Evolutionary conservation across 352 stramenopile species (phyloP), one percentile per base, ranked within the genome.

Genomic region (Globisporangium canariense): DNA sequence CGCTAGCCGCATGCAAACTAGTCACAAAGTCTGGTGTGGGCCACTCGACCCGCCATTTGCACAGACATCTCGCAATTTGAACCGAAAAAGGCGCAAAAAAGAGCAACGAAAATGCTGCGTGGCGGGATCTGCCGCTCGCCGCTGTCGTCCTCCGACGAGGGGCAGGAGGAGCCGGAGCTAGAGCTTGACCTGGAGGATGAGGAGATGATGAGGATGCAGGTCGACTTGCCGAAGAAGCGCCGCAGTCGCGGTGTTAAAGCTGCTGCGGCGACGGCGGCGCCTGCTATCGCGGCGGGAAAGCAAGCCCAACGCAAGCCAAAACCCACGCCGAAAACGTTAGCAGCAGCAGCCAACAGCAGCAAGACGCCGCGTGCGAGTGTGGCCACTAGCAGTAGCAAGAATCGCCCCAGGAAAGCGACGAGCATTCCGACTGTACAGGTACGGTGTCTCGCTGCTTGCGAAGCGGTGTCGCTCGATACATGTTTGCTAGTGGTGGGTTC

Each of bases 111-210:
- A 68, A 62, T 58, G 47, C 50, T 43, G 28, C 49, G 51, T 62
- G 62, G 55, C 18, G 76, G 69, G 5, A 65, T 83, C 41, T 88
- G 79, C 53, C 73, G 69, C 67, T 88, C 79, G 13, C 79, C 79
- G 30, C 51, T 80, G 18, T 88, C 79, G 36, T 88, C 79, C 0
- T 65, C 60, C 32, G 77, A 85, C 49, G 79, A 86, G 40, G 64
- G 40, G 38, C 10, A 32, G 14, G 36, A 8, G 34, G 47, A 57
- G 8, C n/a, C 51, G 10, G 59, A 40, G 1, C 20, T 20, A 1
- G 34, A 65, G 2, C 9, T 41, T 11, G 60, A 53, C 8, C 38
- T 38, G 11, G 60, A 51, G 25, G 51, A 58, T 18, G 50, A 56
- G 9, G 50, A 56, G 57, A 47, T 51, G 57, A 8, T n/a, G 14